phyloP scores from a whole-genome alignment of 2,329 filamentous ascomycete species.

The Botrytis medusae region DNA sequence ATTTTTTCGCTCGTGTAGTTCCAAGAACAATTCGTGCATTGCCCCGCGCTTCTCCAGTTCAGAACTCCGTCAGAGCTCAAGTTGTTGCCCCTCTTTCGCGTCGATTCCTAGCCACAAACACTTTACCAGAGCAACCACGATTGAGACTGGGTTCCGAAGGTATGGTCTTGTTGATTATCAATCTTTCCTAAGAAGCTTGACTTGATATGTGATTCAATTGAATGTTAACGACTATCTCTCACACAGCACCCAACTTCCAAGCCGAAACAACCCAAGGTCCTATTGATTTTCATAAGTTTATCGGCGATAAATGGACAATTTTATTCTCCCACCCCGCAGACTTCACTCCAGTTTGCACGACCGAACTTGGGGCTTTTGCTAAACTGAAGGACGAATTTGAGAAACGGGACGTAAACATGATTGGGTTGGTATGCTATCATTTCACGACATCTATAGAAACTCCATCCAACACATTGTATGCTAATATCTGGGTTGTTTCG shows the following conservation, averaged over 20 bases:
- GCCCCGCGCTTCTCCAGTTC: not conserved
- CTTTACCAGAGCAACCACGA: conserved; percentile 25
- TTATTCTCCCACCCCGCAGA: conserved; percentile 82
- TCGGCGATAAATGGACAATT: conserved; percentile 72
- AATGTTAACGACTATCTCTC: not conserved
- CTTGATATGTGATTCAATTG: not conserved
- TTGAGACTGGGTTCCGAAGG: conserved; percentile 26
- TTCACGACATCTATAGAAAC: not conserved
- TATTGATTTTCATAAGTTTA: conserved; percentile 77
- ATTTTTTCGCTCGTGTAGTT: not conserved
- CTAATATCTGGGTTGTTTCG: not conserved
- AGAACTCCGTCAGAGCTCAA: not conserved
- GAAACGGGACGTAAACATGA: conserved; percentile 81
- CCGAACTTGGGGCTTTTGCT: conserved; percentile 74
- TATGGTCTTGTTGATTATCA: not conserved
- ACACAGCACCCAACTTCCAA: conserved; percentile 72
- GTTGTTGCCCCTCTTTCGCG: conserved; percentile 23
- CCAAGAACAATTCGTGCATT: not conserved
- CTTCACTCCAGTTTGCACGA: conserved; percentile 91
- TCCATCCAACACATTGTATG: conserved; percentile 40
- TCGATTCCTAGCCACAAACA: conserved; percentile 22
- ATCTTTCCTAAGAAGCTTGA: not conserved
- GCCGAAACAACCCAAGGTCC: conserved; percentile 72
- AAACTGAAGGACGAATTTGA: conserved; percentile 79
- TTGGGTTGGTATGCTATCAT: conserved; percentile 57